Evolutionary conservation across 805 yeast genomes (phyloP).

Genomic region (Brettanomyces naardenensis): DNA sequence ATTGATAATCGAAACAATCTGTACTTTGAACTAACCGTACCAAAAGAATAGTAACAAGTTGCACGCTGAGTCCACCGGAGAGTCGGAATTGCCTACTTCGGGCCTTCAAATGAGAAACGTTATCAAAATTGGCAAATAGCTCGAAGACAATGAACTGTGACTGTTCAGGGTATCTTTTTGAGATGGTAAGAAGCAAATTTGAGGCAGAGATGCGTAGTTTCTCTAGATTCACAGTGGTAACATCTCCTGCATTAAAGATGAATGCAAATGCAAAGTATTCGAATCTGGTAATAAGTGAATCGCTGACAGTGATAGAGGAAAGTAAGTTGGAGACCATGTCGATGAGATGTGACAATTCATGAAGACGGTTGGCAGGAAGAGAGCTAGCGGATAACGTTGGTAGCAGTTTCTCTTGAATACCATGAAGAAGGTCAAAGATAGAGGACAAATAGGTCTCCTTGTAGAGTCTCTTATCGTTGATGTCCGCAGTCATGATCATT

Average conservation of each 20-base stretch:
- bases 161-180: conserved; percentile 39
- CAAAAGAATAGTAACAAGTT: conserved; percentile 38
- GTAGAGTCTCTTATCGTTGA: conserved; percentile 36
- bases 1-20: conserved; percentile 10
- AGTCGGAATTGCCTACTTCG: conserved; percentile 36
- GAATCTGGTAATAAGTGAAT: conserved; percentile 37
- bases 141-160: conserved; percentile 56
- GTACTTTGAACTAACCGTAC: conserved; percentile 31
- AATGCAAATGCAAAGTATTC: conserved; percentile 42
- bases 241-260: conserved; percentile 30
- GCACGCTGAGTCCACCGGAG: conserved; percentile 39
- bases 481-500: conserved; percentile 31
- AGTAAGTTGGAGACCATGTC: neutral
- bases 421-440: conserved; percentile 32
- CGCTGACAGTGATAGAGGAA: conserved; percentile 8
- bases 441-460: conserved; percentile 36
- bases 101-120: conserved; percentile 37
- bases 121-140: conserved; percentile 41
- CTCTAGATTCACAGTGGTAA: conserved; percentile 9
- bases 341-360: neutral
- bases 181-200: conserved; percentile 29
- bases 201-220: conserved; percentile 23
- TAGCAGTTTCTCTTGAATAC: conserved; percentile 10
- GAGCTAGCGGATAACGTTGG: neutral
- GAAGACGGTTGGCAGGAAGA: neutral